Percentiles rank a stretch among this genome's conserved stretches.
Evolutionary conservation across 1,139 yeast genomes (phyloP).

Genomic region (Pneumocystis oryctolagi): DNA sequence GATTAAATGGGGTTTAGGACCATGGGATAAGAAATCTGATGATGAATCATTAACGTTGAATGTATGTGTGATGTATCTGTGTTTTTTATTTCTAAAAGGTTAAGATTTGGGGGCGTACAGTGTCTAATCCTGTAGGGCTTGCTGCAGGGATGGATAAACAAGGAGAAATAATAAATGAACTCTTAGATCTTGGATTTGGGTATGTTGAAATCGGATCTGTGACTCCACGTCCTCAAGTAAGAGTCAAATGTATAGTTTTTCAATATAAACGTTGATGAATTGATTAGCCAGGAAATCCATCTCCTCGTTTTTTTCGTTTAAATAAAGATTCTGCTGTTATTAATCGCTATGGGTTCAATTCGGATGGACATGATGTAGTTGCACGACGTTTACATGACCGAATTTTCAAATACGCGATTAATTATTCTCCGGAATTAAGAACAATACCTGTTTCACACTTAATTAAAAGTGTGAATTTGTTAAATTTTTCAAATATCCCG

Average conservation of each 20-base stretch:
- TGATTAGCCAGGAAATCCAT: constrained; percentile 76
- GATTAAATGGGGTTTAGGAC: constrained; percentile 54
- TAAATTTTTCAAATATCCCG: constrained; percentile 18
- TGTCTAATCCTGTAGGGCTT: constrained; percentile 71
- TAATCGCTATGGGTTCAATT: constrained; percentile 88
- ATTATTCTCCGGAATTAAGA: neutral
- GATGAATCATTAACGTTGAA: constrained; percentile 39
- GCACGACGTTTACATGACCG: constrained; percentile 50
- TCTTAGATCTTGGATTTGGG: constrained; percentile 66
- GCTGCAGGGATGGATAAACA: constrained; percentile 96
- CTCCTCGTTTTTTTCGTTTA: constrained; percentile 77
- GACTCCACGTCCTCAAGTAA: constrained; percentile 52
- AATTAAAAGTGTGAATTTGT: constrained; percentile 5
- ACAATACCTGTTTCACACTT: neutral
- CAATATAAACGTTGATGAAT: neutral
- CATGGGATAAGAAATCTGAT: constrained; percentile 39
- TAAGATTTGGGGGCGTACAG: constrained; percentile 37
- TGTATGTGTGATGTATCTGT: constrained; percentile 32
- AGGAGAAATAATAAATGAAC: constrained; percentile 80
- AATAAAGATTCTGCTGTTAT: constrained; percentile 79
- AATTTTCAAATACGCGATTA: constrained; percentile 30
- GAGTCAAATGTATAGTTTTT: neutral
- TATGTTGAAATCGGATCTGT: constrained; percentile 89
- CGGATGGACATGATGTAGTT: constrained; percentile 71
- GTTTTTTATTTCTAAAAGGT: neutral